These are phyloP conservation scores for Apophysomyces ossiformis DNA, from an alignment of 371 early-diverging fungal species.

Conservation along the genomic window DNA sequence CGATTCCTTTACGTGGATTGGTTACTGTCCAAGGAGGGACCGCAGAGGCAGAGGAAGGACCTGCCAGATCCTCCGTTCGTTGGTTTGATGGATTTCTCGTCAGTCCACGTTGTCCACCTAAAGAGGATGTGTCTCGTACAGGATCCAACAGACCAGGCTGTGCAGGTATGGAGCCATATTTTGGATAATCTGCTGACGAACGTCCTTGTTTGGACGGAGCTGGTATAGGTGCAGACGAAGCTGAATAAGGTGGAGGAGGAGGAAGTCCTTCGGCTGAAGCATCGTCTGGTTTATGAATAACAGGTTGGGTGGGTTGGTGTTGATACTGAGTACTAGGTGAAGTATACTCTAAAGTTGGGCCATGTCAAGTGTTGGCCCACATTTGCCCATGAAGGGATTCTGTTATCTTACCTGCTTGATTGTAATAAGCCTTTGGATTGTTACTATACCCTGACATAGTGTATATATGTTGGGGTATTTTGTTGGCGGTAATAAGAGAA, in stretches of 20 bases:
- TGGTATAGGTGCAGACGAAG: background rate
- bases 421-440: conserved; percentile 28
- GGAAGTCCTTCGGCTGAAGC: background rate
- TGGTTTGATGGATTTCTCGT: background rate
- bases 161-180: conserved; percentile 10
- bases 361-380: too few species aligned
- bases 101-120: background rate
- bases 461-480: background rate
- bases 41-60: background rate
- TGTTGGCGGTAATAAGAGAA: background rate
- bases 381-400: background rate
- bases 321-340: background rate
- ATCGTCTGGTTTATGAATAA: conserved; percentile 1
- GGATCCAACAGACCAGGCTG: conserved; percentile 3
- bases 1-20: conserved; percentile 9
- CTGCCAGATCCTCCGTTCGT: background rate
- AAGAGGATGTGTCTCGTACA: background rate
- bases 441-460: conserved; percentile 14
- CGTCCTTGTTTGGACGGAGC: background rate
- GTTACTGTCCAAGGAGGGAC: background rate
- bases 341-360: background rate
- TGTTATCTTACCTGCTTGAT: conserved; percentile 20
- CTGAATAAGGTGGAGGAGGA: conserved; percentile 4
- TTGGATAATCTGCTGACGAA: background rate
- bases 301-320: background rate